Conservation (phyloP, 2,329 filamentous ascomycete species). For the Colletotrichum orbiculare region DNA sequence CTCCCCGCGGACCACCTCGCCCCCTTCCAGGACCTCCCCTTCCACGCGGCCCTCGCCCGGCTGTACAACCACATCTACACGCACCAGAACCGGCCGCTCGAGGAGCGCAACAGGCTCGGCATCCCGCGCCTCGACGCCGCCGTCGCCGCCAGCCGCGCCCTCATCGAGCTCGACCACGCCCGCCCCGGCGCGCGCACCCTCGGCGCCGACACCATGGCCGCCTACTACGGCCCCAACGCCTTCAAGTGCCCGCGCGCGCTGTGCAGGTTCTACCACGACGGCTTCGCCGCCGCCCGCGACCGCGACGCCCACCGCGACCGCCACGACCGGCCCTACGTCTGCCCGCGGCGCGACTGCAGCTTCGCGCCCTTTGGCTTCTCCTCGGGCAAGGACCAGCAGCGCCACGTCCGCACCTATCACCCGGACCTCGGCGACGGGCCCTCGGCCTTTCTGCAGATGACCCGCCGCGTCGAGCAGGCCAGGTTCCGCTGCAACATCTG, state of each 20-base stretch:
- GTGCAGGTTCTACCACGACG: constrained; percentile 56
- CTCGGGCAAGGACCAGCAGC: constrained; percentile 51
- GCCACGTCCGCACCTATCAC: constrained; percentile 44
- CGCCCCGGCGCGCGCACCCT: background rate
- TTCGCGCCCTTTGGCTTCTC: constrained; percentile 51
- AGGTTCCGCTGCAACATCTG: constrained; percentile 49
- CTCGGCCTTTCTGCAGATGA: constrained; percentile 38
- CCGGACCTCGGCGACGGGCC: constrained; percentile 39
- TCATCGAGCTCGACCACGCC: constrained; percentile 42
- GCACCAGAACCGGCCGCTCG: constrained; percentile 37
- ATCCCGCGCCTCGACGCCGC: constrained; percentile 42
- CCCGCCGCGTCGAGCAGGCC: constrained; percentile 36
- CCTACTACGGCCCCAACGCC: constrained; percentile 50
- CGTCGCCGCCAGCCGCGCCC: constrained; percentile 43
- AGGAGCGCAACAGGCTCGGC: constrained; percentile 44
- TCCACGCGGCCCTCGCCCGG: constrained; percentile 35
- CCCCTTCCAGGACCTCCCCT: constrained; percentile 32
- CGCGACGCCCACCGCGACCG: constrained; percentile 50
- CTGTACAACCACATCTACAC: constrained; percentile 40
- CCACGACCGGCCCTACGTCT: constrained; percentile 54
- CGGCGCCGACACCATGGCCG: constrained; percentile 25
- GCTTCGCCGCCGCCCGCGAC: constrained; percentile 46
- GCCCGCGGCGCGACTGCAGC: constrained; percentile 47
- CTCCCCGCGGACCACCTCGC: constrained; percentile 26
- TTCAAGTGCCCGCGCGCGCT: constrained; percentile 55